Evolutionary conservation across 129 eudicot species (phyloP).

Genomic region (Centaurea solstitialis): DNA sequence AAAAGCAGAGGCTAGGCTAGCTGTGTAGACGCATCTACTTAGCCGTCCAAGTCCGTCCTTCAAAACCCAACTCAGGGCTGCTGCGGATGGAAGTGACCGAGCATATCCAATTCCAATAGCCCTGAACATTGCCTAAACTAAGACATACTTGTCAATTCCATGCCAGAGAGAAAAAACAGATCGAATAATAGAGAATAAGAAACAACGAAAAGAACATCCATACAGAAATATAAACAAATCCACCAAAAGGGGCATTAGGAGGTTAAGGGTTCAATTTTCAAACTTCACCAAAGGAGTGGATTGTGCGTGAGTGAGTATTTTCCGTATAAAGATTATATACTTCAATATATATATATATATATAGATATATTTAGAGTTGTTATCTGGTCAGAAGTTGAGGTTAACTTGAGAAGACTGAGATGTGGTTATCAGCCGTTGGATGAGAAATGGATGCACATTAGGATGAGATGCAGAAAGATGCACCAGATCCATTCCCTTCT

Average conservation of each 20-base stretch:
- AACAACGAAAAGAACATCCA: background rate
- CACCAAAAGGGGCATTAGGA: background rate
- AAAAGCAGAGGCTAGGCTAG: constrained; percentile 84
- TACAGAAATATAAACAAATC: background rate
- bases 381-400: too few species aligned
- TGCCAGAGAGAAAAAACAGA: background rate
- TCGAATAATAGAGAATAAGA: background rate
- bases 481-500: too few species aligned
- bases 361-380: too few species aligned
- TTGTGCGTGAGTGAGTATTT: background rate
- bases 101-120: constrained; percentile 93
- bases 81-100: constrained; percentile 90
- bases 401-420: too few species aligned
- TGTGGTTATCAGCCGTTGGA: too few species aligned
- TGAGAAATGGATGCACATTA: too few species aligned
- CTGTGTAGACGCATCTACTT: constrained; percentile 92
- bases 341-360: background rate
- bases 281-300: background rate
- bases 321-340: background rate
- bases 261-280: background rate
- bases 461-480: too few species aligned
- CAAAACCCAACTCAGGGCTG: constrained; percentile 94
- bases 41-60: constrained; percentile 96
- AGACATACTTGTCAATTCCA: background rate
- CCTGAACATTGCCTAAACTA: constrained; percentile 86